phyloP scores from a whole-genome alignment of 129 eudicot species.

The Rutidosis leptorrhynchoides region DNA sequence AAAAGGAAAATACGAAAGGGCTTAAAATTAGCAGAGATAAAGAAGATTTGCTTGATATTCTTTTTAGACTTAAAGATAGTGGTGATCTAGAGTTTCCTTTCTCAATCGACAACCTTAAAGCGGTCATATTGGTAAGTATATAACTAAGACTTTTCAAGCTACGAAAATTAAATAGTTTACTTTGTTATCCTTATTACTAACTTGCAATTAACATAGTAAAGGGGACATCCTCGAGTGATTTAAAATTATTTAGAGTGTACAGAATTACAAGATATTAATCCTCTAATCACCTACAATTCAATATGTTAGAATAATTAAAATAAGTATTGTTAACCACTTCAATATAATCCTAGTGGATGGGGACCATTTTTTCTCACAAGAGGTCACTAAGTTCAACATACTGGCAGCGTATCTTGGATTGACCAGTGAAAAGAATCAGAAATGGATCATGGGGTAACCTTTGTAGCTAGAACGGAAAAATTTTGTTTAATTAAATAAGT shows the following conservation, averaged over 20 bases:
- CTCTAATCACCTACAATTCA: too few relatives aligned
- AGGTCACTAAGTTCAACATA: neutral
- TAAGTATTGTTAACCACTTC: neutral
- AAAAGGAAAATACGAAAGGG: neutral
- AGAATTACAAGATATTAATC: too few relatives aligned
- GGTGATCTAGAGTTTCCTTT: slow-evolving; percentile 20
- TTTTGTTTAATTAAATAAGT: too few relatives aligned
- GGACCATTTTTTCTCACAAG: slow-evolving; percentile 12
- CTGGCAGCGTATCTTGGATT: too few relatives aligned
- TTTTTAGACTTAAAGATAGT: too few relatives aligned
- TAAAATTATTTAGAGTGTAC: neutral
- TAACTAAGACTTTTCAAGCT: neutral
- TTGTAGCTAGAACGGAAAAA: too few relatives aligned
- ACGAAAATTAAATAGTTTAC: too few relatives aligned
- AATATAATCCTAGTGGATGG: slow-evolving; percentile 22
- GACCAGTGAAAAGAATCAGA: neutral
- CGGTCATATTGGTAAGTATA: slow-evolving; percentile 26
- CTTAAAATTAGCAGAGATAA: slow-evolving; percentile 19
- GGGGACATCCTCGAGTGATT: too few relatives aligned
- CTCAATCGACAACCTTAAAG: slow-evolving; percentile 29
- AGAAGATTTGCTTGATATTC: too few relatives aligned
- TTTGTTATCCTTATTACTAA: too few relatives aligned
- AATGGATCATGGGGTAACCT: too few relatives aligned
- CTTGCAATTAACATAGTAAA: neutral
- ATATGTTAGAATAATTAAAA: neutral